Percentiles rank a stretch among this genome's conserved stretches.
phyloP scores from a whole-genome alignment of 2,329 filamentous ascomycete genomes.

The Aureobasidium melanogenum region DNA sequence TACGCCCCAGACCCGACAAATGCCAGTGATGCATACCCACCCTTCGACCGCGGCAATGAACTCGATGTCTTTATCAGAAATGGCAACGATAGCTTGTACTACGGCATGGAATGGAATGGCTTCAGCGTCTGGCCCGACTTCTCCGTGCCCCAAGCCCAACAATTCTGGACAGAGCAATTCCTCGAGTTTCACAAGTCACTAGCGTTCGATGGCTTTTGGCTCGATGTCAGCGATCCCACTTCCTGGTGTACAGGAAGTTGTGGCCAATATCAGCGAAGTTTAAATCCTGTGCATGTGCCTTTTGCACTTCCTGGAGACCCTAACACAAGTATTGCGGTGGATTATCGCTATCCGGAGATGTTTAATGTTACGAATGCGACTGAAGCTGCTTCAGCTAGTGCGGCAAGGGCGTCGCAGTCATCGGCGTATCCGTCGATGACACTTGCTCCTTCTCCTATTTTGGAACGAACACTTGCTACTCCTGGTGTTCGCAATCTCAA shows the following conservation, averaged over 20 bases:
- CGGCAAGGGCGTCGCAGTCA: slow-evolving; percentile 15
- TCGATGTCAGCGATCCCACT: slow-evolving; percentile 17
- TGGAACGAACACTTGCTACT: slow-evolving; percentile 16
- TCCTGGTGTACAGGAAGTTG: slow-evolving; percentile 17
- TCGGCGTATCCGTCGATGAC: slow-evolving; percentile 15
- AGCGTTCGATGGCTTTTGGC: slow-evolving; percentile 19
- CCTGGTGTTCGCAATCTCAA: slow-evolving; percentile 18
- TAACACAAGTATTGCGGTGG: slow-evolving; percentile 16
- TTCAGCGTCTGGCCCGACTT: slow-evolving; percentile 16
- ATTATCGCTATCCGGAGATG: slow-evolving; percentile 18
- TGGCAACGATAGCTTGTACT: slow-evolving; percentile 42
- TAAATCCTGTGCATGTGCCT: slow-evolving; percentile 19
- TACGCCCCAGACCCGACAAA: slow-evolving; percentile 60
- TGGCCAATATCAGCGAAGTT: slow-evolving; percentile 13
- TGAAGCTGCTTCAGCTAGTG: slow-evolving; percentile 18
- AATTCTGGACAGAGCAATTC: slow-evolving; percentile 21
- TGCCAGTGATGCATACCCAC: slow-evolving; percentile 45
- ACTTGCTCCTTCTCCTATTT: slow-evolving; percentile 12
- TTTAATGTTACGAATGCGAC: slow-evolving; percentile 21
- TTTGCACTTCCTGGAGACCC: slow-evolving; percentile 20
- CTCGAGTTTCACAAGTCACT: slow-evolving; percentile 16
- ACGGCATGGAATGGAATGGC: slow-evolving; percentile 16
- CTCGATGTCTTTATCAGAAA: slow-evolving; percentile 44
- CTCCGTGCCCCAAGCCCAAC: slow-evolving; percentile 16
- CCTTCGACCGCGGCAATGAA: slow-evolving; percentile 43